These are phyloP conservation scores for Leishmania gerbilli DNA, from an alignment of 208 protist genomes.

Conservation along the genomic window DNA sequence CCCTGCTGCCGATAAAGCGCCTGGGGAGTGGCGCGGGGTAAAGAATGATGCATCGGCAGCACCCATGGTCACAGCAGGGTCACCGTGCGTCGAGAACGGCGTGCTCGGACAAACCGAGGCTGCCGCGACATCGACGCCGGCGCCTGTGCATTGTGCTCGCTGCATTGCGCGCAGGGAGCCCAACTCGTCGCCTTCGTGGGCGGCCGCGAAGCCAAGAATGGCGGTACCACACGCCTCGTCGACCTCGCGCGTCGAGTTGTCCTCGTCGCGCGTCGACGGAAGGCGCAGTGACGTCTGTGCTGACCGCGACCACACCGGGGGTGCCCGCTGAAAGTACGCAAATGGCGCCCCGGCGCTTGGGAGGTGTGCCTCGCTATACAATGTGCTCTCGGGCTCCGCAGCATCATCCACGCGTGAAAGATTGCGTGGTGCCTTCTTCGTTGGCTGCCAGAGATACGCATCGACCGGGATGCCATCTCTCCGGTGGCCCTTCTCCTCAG, in stretches of 20 bases:
- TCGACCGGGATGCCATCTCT: background rate
- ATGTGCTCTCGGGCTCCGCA: background rate
- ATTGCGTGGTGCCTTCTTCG: background rate
- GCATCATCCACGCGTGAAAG: background rate
- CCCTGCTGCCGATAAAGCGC: background rate
- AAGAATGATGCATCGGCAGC: background rate
- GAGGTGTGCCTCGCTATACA: background rate
- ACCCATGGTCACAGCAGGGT: background rate
- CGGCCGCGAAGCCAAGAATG: background rate
- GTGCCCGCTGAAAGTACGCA: slow-evolving; percentile 29
- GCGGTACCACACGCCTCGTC: background rate
- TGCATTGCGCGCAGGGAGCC: background rate
- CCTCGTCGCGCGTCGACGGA: background rate
- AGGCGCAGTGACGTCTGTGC: background rate
- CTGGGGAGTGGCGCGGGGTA: background rate
- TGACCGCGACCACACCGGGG: slow-evolving; percentile 4
- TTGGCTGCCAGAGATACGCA: background rate
- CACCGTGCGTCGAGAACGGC: background rate
- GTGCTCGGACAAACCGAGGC: background rate
- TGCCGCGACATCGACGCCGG: background rate
- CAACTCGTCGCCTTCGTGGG: background rate
- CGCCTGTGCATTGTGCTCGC: background rate
- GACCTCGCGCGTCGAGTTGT: background rate
- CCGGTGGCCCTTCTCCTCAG: background rate
- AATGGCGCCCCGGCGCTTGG: slow-evolving; percentile 1